Evolutionary conservation across 2,329 filamentous ascomycete genomes (phyloP), one percentile per base, ranked within the genome.

Genomic region (Penicillium oxalicum): DNA sequence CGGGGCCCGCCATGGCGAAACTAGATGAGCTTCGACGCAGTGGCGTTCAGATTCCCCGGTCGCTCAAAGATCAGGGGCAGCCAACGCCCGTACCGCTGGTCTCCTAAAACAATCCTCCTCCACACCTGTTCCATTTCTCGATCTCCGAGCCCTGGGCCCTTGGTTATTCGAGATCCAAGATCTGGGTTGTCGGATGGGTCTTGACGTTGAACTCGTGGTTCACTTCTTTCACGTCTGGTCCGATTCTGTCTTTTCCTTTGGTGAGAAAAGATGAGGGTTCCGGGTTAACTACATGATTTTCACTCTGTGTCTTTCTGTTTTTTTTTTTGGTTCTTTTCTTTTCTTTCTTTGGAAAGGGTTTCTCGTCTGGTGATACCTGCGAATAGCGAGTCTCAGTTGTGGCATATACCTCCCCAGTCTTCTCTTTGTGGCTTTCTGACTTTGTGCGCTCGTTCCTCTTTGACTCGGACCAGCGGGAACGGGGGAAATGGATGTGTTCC

Each of bases 1-100:
- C 70, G 3, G 67, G 70, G 1, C 64, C 65, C 1, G 61, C 61
- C 0, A 57, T 69, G 55, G 53, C 65, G n/a, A 67, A 63, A 44
- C 49, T 68, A 50, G 61, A 66, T 25, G 63, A 68, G 40, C 58
- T 70, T 24, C 67, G 66, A 27, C 63, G 52, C 13, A 51, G 54
- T 9, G 63, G 61, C 4, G 56, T 66, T 12, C 59, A 64, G 47
- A 53, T 68, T 39, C 58, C 64, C 36, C 61, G 64, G 45, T 39
- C 51, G 4, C 53, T 66, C 12, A 60, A 67, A 25, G 49, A 51
- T 9, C 57, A 58, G 39, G 59, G 64, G 39, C 53, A 58, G 32
- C 50, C 56, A 1, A 56, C 61, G 24, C 53, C 62, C 12, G 62
- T 69, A 37, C 63, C 65, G 49, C 59, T 59, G 6, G 66, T 68